Percentiles rank a stretch among this genome's conserved stretches.
Evolutionary conservation across 805 yeast species (phyloP).

Genomic region (Ogataea angusta): DNA sequence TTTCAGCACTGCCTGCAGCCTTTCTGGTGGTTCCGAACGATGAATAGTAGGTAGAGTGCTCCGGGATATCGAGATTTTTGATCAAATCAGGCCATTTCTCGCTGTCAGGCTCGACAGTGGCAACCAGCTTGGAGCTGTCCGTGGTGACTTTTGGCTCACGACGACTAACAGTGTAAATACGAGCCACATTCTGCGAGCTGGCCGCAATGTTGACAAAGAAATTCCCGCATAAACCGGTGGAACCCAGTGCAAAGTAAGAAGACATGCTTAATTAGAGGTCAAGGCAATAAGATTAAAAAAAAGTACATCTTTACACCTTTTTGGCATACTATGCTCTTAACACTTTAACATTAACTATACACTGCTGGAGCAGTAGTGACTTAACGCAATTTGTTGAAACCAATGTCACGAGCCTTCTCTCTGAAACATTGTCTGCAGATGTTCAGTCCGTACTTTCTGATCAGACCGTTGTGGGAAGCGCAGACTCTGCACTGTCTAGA

Average conservation of each 20-base stretch:
- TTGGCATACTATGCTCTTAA: slow-evolving; percentile 9
- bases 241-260: slow-evolving; percentile 49
- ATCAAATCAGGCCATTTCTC: slow-evolving; percentile 48
- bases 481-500: slow-evolving; percentile 99
- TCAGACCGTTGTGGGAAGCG: slow-evolving; percentile 97
- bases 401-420: slow-evolving; percentile 98
- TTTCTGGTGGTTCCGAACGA: slow-evolving; percentile 75
- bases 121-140: slow-evolving; percentile 11
- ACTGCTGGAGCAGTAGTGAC: slow-evolving; percentile 11
- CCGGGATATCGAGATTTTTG: slow-evolving; percentile 28
- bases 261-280: not conserved
- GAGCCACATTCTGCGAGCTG: slow-evolving; percentile 34
- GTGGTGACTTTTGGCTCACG: slow-evolving; percentile 34
- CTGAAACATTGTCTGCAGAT: slow-evolving; percentile 99
- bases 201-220: slow-evolving; percentile 48
- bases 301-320: slow-evolving; percentile 5
- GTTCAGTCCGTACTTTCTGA: slow-evolving; percentile 99
- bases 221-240: slow-evolving; percentile 77
- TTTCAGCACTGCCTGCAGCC: slow-evolving; percentile 68
- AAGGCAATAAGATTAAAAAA: not conserved
- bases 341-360: slow-evolving; percentile 12
- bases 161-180: slow-evolving; percentile 52
- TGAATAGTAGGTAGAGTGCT: slow-evolving; percentile 49
- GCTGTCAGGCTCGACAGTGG: slow-evolving; percentile 45
- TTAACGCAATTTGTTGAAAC: slow-evolving; percentile 99